Percentiles rank a stretch among this genome's conserved stretches.
phyloP scores from a whole-genome alignment of 805 yeast genomes.

The Hanseniaspora clermontiae region DNA sequence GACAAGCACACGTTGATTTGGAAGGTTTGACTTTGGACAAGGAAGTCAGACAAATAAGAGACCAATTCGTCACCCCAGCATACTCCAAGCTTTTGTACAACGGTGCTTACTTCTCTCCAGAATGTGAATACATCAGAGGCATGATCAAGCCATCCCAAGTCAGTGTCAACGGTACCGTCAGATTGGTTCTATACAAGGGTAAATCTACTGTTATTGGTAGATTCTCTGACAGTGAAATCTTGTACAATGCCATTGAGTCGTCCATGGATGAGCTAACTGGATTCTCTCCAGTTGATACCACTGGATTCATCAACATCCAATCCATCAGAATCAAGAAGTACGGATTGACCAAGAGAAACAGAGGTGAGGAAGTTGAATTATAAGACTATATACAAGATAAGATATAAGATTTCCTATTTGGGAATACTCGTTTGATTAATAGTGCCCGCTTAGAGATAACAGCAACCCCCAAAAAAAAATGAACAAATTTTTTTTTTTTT shows the following conservation, averaged over 20 bases:
- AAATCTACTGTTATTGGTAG: conserved; percentile 75
- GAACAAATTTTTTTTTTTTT: not conserved
- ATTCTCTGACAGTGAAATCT: conserved; percentile 87
- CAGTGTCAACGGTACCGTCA: conserved; percentile 91
- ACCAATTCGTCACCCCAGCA: conserved; percentile 83
- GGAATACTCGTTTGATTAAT: not conserved
- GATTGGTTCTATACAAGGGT: conserved; percentile 91
- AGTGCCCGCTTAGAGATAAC: not conserved
- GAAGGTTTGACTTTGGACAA: conserved; percentile 96
- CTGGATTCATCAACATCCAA: conserved; percentile 96
- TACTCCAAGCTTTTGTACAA: conserved; percentile 86
- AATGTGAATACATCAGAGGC: conserved; percentile 86
- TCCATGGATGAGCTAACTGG: conserved; percentile 99
- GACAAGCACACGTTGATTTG: conserved; percentile 87
- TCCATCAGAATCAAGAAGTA: conserved; percentile 96
- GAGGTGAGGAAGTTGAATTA: conserved; percentile 38
- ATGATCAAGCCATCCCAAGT: conserved; percentile 92
- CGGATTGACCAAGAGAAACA: conserved; percentile 87
- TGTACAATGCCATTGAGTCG: conserved; percentile 94
- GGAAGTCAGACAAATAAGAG: conserved; percentile 95
- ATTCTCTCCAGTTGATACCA: conserved; percentile 90
- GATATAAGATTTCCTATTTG: not conserved
- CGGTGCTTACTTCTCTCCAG: conserved; percentile 97
- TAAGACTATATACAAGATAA: conserved; percentile 16
- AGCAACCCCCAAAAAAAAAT: not conserved